Percentiles rank a stretch among this genome's conserved stretches.
Conservation (phyloP, 495 filamentous ascomycete genomes). For the Staphylotrichum tortipilum region DNA sequence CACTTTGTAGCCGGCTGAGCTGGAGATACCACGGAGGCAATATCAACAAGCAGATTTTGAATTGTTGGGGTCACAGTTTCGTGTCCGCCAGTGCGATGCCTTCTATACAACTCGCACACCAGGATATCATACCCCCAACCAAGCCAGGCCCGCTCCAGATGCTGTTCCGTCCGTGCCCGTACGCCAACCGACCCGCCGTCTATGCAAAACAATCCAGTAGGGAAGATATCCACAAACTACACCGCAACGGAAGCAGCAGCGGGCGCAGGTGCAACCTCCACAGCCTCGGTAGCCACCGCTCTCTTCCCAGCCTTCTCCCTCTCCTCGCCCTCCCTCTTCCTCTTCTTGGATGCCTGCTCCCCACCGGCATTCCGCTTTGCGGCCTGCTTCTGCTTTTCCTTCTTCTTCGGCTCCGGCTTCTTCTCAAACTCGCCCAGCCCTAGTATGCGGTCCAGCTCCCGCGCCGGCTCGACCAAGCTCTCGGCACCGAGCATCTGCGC, state of each 20-base stretch:
- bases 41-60: neutral
- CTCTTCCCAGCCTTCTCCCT: neutral
- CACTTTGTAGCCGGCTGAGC: too few species aligned
- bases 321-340: conserved; percentile 9
- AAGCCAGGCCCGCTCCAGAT: neutral
- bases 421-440: conserved; percentile 34
- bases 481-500: conserved; percentile 52
- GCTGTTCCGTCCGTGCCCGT: neutral
- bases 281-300: neutral
- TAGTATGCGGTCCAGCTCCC: conserved; percentile 54
- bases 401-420: conserved; percentile 4
- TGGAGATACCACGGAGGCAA: neutral
- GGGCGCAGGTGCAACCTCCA: neutral
- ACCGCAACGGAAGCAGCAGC: conserved; percentile 1
- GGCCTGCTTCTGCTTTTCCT: conserved; percentile 1
- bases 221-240: neutral
- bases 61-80: neutral
- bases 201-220: conserved; percentile 5
- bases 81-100: too few species aligned
- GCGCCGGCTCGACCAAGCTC: conserved; percentile 49
- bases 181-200: neutral
- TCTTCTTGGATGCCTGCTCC: conserved; percentile 12
- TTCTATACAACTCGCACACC: too few species aligned
- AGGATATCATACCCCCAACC: conserved; percentile 5
- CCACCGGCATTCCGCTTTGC: neutral